Base-by-base conservation (phyloP, 768 basidiomycete genomes). In the Kwoniella dendrophila region DNA sequence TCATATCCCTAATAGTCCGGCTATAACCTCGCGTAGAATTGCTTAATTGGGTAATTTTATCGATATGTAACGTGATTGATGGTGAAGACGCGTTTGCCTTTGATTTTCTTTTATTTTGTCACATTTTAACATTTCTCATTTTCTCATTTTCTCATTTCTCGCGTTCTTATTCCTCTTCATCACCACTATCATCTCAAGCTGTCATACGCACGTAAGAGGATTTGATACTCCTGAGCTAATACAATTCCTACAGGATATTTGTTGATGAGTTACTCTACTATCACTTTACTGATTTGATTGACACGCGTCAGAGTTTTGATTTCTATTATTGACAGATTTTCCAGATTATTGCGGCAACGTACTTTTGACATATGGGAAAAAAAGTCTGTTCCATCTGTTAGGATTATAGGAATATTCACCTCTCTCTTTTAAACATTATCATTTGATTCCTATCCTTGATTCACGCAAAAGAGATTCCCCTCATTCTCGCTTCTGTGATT, bases 221-320 rank as follows among this genome's bases (percentile, higher is more conserved):
- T 16, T 7, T n/a, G n/a, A n/a, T n/a, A n/a, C n/a, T 45, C 55
- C 55, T 56, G 55, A 56, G 55, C 55, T 56, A 56, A 56, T 45
- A 32, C 34, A 10, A 43, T 43, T 20, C 18, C 8, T 6, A 11
- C 32, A 18, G 32, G 4, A 10, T 20, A 48, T 48, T n/a, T 51
- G 49, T 51, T 51, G 49, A 51, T 32, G 49, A 51, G 49, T 33
- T n/a, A 51, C 45, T 49, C 5, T 18, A n/a, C 12, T 10, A 16
- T 49, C 12, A 49, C 18, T 8, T n/a, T n/a, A n/a, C n/a, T n/a
- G n/a, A n/a, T n/a, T n/a, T n/a, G n/a, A n/a, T n/a, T n/a, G n/a
- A n/a, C 47, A 51, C 49, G 49, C 49, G 49, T 51, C 49, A 51
- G 14, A 20, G 20, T 40, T 40, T 12, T 40, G 14, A 16, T 40